phyloP scores from a whole-genome alignment of 352 stramenopile species.

The Sclerospora graminicola region DNA sequence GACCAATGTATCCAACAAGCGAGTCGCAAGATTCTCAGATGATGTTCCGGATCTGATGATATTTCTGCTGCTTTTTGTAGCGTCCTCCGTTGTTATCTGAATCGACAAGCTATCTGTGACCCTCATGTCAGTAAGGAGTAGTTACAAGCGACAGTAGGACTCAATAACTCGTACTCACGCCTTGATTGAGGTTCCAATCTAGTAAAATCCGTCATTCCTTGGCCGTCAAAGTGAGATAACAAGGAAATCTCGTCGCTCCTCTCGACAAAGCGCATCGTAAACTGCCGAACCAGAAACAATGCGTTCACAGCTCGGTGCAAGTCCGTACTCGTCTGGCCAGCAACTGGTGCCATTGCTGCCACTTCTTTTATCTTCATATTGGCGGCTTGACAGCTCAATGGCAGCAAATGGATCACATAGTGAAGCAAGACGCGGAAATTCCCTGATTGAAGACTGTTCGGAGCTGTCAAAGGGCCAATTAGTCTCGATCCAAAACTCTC shows the following conservation, averaged over 20 bases:
- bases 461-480: conserved; percentile 18
- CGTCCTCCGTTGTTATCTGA: conserved; percentile 14
- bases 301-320: conserved; percentile 51
- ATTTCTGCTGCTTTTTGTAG: conserved; percentile 5
- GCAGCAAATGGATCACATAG: conserved; percentile 39
- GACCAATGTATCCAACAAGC: conserved; percentile 58
- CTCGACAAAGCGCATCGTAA: conserved; percentile 63
- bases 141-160: too few relatives aligned
- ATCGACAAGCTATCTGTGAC: conserved; percentile 19
- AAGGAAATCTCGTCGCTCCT: conserved; percentile 51
- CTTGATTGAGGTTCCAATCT: conserved; percentile 1
- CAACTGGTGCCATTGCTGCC: conserved; percentile 25
- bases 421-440: conserved; percentile 75
- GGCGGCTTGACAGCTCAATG: conserved; percentile 44
- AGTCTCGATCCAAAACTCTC: neutral
- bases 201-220: conserved; percentile 6
- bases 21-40: conserved; percentile 47
- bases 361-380: conserved; percentile 44
- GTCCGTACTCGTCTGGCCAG: conserved; percentile 36
- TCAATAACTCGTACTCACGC: conserved; percentile 3
- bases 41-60: conserved; percentile 7
- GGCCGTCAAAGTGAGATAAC: conserved; percentile 51
- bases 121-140: too few relatives aligned
- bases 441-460: conserved; percentile 56
- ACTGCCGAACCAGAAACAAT: conserved; percentile 64